phyloP scores from a whole-genome alignment of 352 stramenopile genomes.

The Globisporangium echinulatum region DNA sequence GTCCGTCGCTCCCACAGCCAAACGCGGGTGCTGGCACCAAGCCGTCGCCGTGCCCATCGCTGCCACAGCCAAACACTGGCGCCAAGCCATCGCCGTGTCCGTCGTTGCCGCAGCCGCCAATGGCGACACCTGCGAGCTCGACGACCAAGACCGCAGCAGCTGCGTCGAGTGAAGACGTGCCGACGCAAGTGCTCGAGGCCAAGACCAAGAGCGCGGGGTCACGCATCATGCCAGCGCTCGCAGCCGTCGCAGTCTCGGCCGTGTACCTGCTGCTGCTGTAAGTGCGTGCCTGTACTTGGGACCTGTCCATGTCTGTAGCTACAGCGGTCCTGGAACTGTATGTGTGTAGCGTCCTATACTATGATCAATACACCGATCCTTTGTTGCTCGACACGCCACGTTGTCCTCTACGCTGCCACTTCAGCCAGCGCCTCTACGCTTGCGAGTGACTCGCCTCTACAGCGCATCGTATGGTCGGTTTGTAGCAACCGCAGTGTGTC shows the following conservation, averaged over 20 bases:
- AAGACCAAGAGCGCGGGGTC: slow-evolving; percentile 31
- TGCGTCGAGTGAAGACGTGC: slow-evolving; percentile 1
- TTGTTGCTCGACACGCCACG: not conserved
- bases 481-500: too few relatives aligned
- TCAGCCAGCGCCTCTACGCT: too few relatives aligned
- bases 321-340: not conserved
- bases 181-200: slow-evolving; percentile 22
- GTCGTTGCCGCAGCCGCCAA: slow-evolving; percentile 21
- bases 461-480: too few relatives aligned
- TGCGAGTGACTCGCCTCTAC: too few relatives aligned
- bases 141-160: slow-evolving; percentile 14
- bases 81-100: slow-evolving; percentile 23
- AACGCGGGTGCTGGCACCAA: not conserved
- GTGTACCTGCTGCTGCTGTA: slow-evolving; percentile 48
- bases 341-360: not conserved
- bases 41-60: slow-evolving; percentile 18
- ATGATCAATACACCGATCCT: slow-evolving; percentile 3
- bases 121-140: slow-evolving; percentile 8
- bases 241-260: slow-evolving; percentile 25
- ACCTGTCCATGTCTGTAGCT: not conserved
- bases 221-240: slow-evolving; percentile 21
- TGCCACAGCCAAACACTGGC: slow-evolving; percentile 13
- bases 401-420: too few relatives aligned
- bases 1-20: not conserved
- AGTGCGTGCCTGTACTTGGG: not conserved